phyloP scores from a whole-genome alignment of 2,329 filamentous ascomycete genomes.

The Phyllosticta capitalensis region DNA sequence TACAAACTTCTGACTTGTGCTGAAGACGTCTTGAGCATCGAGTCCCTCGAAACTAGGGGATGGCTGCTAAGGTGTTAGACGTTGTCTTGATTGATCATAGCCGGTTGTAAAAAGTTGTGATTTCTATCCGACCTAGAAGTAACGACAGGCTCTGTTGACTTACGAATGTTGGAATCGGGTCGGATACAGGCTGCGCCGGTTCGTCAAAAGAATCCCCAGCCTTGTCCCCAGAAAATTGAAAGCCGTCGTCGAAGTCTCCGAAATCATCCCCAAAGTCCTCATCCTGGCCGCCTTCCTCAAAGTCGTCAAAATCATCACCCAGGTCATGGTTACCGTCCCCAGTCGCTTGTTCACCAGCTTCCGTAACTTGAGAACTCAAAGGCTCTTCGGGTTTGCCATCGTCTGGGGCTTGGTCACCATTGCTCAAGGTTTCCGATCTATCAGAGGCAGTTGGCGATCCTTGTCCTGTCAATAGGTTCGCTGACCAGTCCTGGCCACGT shows the following conservation, averaged over 20 bases:
- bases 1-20: conserved; percentile 56
- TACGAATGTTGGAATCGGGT: conserved; percentile 38
- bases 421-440: conserved; percentile 40
- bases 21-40: conserved; percentile 48
- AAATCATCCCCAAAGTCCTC: conserved; percentile 44
- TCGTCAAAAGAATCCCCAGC: conserved; percentile 31
- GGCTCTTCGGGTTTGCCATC: conserved; percentile 11
- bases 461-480: conserved; percentile 52
- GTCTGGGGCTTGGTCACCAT: conserved; percentile 14
- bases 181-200: conserved; percentile 29
- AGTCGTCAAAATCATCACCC: conserved; percentile 60
- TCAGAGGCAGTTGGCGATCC: conserved; percentile 45
- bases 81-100: not conserved
- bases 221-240: conserved; percentile 19
- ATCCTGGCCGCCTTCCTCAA: conserved; percentile 42
- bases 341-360: conserved; percentile 35
- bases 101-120: not conserved
- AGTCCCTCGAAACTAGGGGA: conserved; percentile 60
- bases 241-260: conserved; percentile 31
- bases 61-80: conserved; percentile 37
- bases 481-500: conserved; percentile 30
- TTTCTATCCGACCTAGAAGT: not conserved
- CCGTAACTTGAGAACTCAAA: conserved; percentile 3
- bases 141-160: conserved; percentile 32
- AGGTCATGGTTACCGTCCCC: conserved; percentile 61